Base-by-base conservation (phyloP, 345 rosid species). In the Clausena lansium region DNA sequence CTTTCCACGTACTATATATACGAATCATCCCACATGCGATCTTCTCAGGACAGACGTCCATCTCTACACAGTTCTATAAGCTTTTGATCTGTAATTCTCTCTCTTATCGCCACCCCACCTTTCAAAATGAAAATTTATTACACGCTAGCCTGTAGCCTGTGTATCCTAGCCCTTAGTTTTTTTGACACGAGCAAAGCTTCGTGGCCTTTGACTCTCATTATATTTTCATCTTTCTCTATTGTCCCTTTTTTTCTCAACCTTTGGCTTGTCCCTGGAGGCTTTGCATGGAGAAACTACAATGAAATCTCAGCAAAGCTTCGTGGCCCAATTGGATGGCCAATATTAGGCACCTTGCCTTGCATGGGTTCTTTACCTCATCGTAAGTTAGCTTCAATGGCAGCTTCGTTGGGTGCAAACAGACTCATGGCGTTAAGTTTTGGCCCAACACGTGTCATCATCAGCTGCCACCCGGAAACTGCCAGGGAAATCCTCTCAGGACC, bases 351-450 rank as follows among this genome's bases (percentile, higher is more conserved):
- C 33, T 77, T 89, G 63, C 91, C 91, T 0, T 76, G 61, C 71
- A 89, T 91, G 95, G 93, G 88, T 35, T 50, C 91, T 5, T 84
- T 85, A 2, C 91, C 92, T 54, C 93, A 89, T 78, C 91, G 91
- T 5, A 89, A 86, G 14, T 36, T 91, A 54, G 92, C 95, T 1
- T 11, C 83, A 78, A 60, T 80, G 67, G 90, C 95, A 2, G 54
- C 81, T 36, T 86, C 90, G 2, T 54, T 84, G 0, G 84, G 84
- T 50, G 87, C 92, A 52, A 83, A 77, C 15, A 80, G 76, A 67
- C 87, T 88, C n/a, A 90, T 91, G 96, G 87, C 88, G 9, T 79
- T 91, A 5, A 89, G 91, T 47, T 78, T 88, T 0, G 95, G 95
- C 33, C 25, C 86, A 4, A 87, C 82, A 0, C 87, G 84, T 11